Conservation (phyloP, 140 eudicot species). For the Bidens hawaiensis region DNA sequence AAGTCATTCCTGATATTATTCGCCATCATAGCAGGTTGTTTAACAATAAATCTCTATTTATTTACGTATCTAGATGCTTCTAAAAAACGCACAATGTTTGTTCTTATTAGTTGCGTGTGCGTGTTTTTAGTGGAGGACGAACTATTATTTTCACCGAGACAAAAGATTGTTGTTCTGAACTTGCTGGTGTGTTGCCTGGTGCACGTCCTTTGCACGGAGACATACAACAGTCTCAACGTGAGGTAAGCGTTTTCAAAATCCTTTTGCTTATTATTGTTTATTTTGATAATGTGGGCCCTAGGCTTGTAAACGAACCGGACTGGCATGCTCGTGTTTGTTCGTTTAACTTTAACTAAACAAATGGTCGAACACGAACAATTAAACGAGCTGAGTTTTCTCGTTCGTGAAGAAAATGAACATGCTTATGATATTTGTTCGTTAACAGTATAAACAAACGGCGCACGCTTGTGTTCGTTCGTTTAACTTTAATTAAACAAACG, state of each 20-base stretch:
- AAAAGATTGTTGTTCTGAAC: conserved; percentile 82
- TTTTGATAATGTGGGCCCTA: background rate
- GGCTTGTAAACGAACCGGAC: too few species aligned
- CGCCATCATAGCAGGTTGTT: conserved; percentile 90
- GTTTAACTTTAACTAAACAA: too few species aligned
- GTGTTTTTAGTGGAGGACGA: conserved; percentile 76
- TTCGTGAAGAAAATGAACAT: too few species aligned
- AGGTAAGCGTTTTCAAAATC: conserved; percentile 38
- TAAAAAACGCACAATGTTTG: background rate
- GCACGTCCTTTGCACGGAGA: conserved; percentile 96
- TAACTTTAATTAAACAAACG: too few species aligned
- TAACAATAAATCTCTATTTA: background rate
- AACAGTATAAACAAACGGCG: too few species aligned
- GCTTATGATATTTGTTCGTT: too few species aligned
- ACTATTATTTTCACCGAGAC: conserved; percentile 87
- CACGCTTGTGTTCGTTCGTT: too few species aligned
- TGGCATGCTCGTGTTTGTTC: too few species aligned
- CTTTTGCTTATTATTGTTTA: background rate
- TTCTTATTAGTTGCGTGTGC: background rate
- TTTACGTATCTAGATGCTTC: background rate
- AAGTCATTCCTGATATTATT: conserved; percentile 92
- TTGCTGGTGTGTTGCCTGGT: conserved; percentile 75
- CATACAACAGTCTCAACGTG: conserved; percentile 85
- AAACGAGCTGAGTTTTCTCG: too few species aligned
- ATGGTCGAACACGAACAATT: too few species aligned